Conservation (phyloP, 2,329 filamentous ascomycete species). For the Fusarium sp. region DNA sequence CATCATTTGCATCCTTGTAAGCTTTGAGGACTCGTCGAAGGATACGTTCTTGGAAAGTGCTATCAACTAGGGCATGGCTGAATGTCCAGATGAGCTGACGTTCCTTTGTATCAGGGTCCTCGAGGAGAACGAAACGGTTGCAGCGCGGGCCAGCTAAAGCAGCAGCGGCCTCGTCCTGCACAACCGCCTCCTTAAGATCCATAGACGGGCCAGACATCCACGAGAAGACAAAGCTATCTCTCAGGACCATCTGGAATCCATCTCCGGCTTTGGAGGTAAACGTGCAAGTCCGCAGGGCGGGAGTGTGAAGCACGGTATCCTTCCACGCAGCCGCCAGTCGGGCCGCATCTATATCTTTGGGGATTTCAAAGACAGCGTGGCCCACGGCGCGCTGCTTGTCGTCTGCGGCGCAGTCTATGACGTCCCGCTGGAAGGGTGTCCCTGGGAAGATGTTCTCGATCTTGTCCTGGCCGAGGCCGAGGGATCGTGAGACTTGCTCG, state of each 20-base stretch:
- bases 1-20: background rate
- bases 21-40: background rate
- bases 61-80: constrained; percentile 2
- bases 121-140: constrained; percentile 17
- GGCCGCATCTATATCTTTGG: background rate
- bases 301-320: background rate
- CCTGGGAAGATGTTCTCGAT: constrained; percentile 13
- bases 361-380: background rate
- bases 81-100: constrained; percentile 16
- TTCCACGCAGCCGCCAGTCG: constrained; percentile 17
- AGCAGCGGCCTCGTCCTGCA: constrained; percentile 14
- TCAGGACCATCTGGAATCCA: background rate
- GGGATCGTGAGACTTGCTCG: background rate
- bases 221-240: constrained; percentile 17
- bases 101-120: background rate
- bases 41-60: background rate
- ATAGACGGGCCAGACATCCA: constrained; percentile 10
- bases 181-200: background rate
- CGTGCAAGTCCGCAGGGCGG: constrained; percentile 3
- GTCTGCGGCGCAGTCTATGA: background rate
- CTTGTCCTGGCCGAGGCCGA: background rate
- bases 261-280: background rate
- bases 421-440: constrained; percentile 10
- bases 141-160: constrained; percentile 11
- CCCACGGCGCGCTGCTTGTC: background rate